Evolutionary conservation across 2,329 filamentous ascomycete genomes (phyloP), one percentile per base, ranked within the genome.

Genomic region (Penicillium expansum): DNA sequence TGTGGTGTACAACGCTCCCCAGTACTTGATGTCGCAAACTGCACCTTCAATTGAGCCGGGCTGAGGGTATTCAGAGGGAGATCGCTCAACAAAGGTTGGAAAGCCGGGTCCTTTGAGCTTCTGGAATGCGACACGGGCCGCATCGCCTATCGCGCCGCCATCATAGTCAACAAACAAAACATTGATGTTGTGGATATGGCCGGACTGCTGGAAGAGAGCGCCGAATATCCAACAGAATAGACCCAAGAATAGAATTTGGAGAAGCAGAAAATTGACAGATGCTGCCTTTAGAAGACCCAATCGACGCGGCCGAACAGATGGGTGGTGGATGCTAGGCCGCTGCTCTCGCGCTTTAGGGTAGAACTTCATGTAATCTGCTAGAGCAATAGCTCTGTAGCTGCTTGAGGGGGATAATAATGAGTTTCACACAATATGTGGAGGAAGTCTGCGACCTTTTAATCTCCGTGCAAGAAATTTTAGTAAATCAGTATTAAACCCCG

Each of bases 121-220:
- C 10, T 66, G 32, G 39, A 75, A 76, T 1, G 74, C 74, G 2
- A 51, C 45, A 10, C 67, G 66, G 3, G 76, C 60, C 0, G 75
- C 67, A 16, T 60, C 39, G 0, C 74, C 74, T 27, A 78, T 67
- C 0, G 64, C 61, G 7, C 73, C 72, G 11, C 64, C 67, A 56
- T 77, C 75, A 50, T 76, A 76, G 60, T 77, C 75, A 41, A 77
- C 71, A 30, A 72, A 73, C 9, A 70, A 54, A 14, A 77, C 54
- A 18, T 69, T 68, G 22, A 77, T 58, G 42, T 73, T 71, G 56
- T 76, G 72, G 4, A 64, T 62, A 48, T 72, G 70, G 1, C 52
- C 49, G 2, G 30, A 60, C 45, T 73, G 67, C 24, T 74, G 68
- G 59, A 69, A 77, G 6, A 77, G 56, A 6, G 73, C 68, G 8